Base-by-base conservation (phyloP, 1,284 basidiomycete genomes). In the Salmacisia buchloeana region DNA sequence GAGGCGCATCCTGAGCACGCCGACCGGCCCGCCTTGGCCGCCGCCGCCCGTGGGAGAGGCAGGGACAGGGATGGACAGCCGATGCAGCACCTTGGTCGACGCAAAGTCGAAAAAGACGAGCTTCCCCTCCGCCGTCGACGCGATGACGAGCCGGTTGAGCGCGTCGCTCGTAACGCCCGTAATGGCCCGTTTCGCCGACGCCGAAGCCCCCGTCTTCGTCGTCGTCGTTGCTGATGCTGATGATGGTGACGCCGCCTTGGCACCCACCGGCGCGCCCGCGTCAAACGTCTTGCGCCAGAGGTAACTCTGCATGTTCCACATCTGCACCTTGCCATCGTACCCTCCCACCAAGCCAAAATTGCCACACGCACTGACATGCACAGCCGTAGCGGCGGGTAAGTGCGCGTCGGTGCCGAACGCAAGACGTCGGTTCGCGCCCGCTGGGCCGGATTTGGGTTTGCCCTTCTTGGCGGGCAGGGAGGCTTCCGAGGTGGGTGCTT, bases 71-170 rank as follows among this genome's bases (percentile, higher is more conserved):
- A 92, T 70, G 0, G 87, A 87, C 1, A 18, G 29, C 3, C 63
- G 65, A 62, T 89, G 82, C 62, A 89, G 83, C 58, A 91, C 81
- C 69, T 86, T 86, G 10, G 89, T 86, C 0, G 88, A 88, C 77
- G 93, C 89, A 81, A 99, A 98, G 81, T 98, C 91, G 76, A 97
- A 98, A 83, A 97, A 97, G 90, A 96, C 73, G 2, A 69, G 45
- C 83, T 89, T 69, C 77, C 94, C 96, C 79, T 94, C 91, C 49
- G 90, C 82, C 0, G 93, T 97, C 66, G 87, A 87, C 6, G 89
- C 91, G 58, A 97, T 85, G 6, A 96, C 84, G 1, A 85, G 80
- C 39, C 86, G 85, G 77, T 98, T 97, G 67, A 97, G 81, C 2
- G 90, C 84, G 80, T 99, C 96, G 10, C 87, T 89, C 1, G 86